A percentile compares a stretch with the other conserved stretches of the same genome.
Conservation (phyloP, 495 filamentous ascomycete genomes). For the Rusavskia elegans region DNA sequence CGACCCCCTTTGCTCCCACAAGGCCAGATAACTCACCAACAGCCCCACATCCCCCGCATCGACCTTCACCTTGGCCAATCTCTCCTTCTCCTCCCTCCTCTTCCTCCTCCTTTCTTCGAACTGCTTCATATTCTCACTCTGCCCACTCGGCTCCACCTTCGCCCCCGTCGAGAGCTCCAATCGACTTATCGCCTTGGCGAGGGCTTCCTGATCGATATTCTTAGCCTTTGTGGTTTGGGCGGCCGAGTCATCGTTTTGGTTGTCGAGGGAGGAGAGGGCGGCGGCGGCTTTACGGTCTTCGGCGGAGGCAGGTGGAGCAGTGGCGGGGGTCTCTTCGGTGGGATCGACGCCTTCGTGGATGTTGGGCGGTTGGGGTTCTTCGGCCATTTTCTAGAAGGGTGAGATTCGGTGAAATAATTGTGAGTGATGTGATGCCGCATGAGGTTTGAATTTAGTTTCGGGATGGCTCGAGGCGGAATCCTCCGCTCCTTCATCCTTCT, state of each 20-base stretch:
- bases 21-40: slow-evolving; percentile 29
- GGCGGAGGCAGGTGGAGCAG: slow-evolving; percentile 40
- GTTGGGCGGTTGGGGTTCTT: slow-evolving; percentile 39
- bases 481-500: not conserved
- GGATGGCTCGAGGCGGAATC: not conserved
- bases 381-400: slow-evolving; percentile 31
- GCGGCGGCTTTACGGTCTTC: slow-evolving; percentile 87
- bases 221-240: slow-evolving; percentile 22
- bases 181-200: slow-evolving; percentile 68
- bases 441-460: not conserved
- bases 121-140: slow-evolving; percentile 17
- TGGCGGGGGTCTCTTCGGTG: slow-evolving; percentile 20
- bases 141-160: slow-evolving; percentile 2
- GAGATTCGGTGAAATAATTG: not conserved
- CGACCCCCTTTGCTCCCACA: too few species aligned
- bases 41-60: slow-evolving; percentile 48
- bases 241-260: slow-evolving; percentile 36
- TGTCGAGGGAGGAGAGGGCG: slow-evolving; percentile 62
- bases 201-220: slow-evolving; percentile 63
- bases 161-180: slow-evolving; percentile 34
- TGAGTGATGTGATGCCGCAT: not conserved
- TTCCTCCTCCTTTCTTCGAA: slow-evolving; percentile 15
- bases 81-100: slow-evolving; percentile 25
- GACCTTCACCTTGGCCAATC: slow-evolving; percentile 45
- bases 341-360: slow-evolving; percentile 38